Base-by-base conservation (phyloP, 345 rosid species). In the Lepidium aucheri region DNA sequence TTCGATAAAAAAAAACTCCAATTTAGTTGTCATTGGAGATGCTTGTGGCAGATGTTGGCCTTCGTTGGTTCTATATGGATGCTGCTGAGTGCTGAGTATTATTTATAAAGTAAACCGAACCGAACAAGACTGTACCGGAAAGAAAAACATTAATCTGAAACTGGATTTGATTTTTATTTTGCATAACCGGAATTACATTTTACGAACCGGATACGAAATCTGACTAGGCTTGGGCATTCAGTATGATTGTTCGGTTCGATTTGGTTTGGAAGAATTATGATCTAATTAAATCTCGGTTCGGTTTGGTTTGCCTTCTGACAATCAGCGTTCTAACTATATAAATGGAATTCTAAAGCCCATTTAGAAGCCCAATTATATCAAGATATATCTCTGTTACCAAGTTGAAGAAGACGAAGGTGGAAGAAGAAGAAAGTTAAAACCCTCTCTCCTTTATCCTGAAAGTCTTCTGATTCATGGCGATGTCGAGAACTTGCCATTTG, bases 391-490 rank as follows among this genome's bases (percentile, higher is more conserved):
- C 60, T 39, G 66, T 50, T 57, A 9, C 9, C 59, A 60, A 20
- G 35, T 58, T 14, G 15, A 0, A 33, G 53, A 54, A 30, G 40
- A 13, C 16, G 54, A 52, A 51, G 60, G 4, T 13, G 53, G 45
- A 51, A 53, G 47, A 18, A 33, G 65, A 34, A 66, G 56, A 33
- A 39, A 28, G 32, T 28, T 28, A 28, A 28, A 28, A 28, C 32
- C 44, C 47, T 63, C 14, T 46, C 44, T 40, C 30, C 53, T 33
- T 11, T 30, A 33, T 50, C 24, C 46, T 14, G 32, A 65, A 20
- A 41, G 32, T 63, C 49, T 57, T 28, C 32, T 28, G 32, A 53
- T 59, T 65, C 54, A 12, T 72, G 66, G 65, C 76, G 66, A 72
- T 58, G 76, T 57, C 66, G 5, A 46, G 54, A 41, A 50, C 40